phyloP scores from a whole-genome alignment of 1,284 basidiomycete genomes.

The Microbotryum lychnidis-dioicae region DNA sequence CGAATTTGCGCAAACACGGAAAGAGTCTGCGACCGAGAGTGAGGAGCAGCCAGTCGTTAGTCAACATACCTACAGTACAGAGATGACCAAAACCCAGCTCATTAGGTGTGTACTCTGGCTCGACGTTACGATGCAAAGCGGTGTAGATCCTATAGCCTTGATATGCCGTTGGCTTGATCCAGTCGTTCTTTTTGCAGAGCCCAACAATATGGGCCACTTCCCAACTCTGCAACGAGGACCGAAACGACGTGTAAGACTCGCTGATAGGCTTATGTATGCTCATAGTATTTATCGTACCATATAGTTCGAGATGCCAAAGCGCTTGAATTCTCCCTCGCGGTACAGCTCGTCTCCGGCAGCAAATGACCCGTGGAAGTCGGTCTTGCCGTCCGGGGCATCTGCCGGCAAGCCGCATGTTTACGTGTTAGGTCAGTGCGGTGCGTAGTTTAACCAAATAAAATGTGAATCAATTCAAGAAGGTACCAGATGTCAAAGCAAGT shows the following conservation, averaged over 20 bases:
- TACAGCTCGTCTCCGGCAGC: conserved; percentile 48
- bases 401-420: background rate
- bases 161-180: conserved; percentile 57
- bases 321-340: conserved; percentile 48
- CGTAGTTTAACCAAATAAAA: background rate
- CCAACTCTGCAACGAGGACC: conserved; percentile 36
- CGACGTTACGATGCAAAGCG: conserved; percentile 45
- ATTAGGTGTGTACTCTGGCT: conserved; percentile 44
- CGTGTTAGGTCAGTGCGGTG: background rate
- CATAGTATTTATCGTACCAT: background rate
- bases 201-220: conserved; percentile 59
- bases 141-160: conserved; percentile 38
- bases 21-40: conserved; percentile 41
- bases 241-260: conserved; percentile 2
- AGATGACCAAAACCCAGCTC: conserved; percentile 47
- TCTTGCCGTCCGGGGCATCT: conserved; percentile 49
- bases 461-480: conserved; percentile 38
- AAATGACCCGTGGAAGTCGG: conserved; percentile 48
- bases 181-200: conserved; percentile 52
- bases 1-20: conserved; percentile 55
- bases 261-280: background rate
- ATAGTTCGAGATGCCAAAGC: conserved; percentile 52
- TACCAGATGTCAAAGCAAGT: conserved; percentile 49
- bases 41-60: too few relatives aligned
- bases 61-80: background rate